Base-by-base conservation (phyloP, 2,329 filamentous ascomycete species). In the Leptoxyphium fumago region DNA sequence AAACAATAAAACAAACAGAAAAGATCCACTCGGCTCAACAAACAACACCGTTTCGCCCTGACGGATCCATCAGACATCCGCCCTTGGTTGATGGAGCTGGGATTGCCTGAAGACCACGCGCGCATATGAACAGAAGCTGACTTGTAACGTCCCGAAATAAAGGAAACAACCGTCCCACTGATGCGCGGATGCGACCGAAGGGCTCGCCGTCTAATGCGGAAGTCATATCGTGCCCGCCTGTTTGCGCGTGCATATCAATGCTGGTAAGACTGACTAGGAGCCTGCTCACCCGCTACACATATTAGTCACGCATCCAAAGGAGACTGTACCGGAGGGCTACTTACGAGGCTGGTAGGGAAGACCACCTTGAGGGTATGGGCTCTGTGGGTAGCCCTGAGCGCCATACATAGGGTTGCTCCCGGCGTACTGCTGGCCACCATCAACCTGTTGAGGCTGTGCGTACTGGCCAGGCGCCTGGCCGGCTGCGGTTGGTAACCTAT, bases 401-500 rank as follows among this genome's bases (percentile, higher is more conserved):
- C 63, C 57, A 55, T 69, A 70, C 50, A 65, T 60, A 4, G 14
- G 17, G 21, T 28, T 28, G 50, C 57, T 61, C 46, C 59, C 57
- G 34, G 52, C 56, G 59, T 72, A 71, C 61, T 71, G 68, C 52
- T 64, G 63, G 53, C 70, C 69, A 52, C 67, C 66, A 48, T 71
- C 69, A 44, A 69, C 61, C 45, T 58, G 55, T 45, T 69, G 63
- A 50, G 57, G 64, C 52, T 64, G 64, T 15, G 65, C 62, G 52
- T 72, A 72, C 54, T 69, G 67, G 46, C 64, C 60, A 44, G 64
- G 62, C 43, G 62, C 56, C 29, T 64, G 63, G 45, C 62, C 63
- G 52, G 61, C 62, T 32, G 67, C 47, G 67, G 65, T 47, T 69
- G 66, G 51, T 72, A 72, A 43, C 68, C 69, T 51, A 72, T 72